These are phyloP conservation scores for Mycena citricolor DNA, from an alignment of 1,284 basidiomycete species.

Conservation along the genomic window DNA sequence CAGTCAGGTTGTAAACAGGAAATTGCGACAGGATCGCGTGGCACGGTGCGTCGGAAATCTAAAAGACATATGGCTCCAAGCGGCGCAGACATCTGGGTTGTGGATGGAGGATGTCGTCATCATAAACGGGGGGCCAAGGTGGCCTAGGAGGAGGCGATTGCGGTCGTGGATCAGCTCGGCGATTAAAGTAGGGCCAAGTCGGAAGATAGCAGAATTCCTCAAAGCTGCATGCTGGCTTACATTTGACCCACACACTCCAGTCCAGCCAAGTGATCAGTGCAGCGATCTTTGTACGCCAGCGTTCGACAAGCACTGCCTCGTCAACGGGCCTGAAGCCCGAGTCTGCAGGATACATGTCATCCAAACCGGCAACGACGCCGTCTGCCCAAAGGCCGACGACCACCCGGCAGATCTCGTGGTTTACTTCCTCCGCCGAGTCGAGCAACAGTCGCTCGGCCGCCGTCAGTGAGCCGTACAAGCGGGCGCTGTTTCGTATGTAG, in stretches of 20 bases:
- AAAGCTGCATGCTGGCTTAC: slow-evolving; percentile 38
- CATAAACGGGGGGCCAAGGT: neutral
- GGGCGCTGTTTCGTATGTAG: slow-evolving; percentile 1
- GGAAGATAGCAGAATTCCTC: slow-evolving; percentile 29
- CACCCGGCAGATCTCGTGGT: slow-evolving; percentile 30
- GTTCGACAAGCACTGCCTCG: slow-evolving; percentile 19
- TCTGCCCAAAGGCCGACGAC: slow-evolving; percentile 28
- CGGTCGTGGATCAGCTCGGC: neutral
- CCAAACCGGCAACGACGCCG: slow-evolving; percentile 15
- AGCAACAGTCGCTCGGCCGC: slow-evolving; percentile 24
- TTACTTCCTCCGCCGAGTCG: slow-evolving; percentile 23
- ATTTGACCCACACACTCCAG: slow-evolving; percentile 46
- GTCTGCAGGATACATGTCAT: slow-evolving; percentile 3
- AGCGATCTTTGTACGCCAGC: slow-evolving; percentile 32
- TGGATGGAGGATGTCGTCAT: slow-evolving; percentile 3
- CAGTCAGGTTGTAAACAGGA: no score
- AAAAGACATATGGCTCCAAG: neutral
- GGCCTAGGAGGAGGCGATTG: neutral
- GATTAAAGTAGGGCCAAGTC: slow-evolving; percentile 10
- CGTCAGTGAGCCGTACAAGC: slow-evolving; percentile 13
- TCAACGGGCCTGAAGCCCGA: no score
- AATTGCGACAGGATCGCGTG: no score
- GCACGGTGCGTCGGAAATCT: no score
- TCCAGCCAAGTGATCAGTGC: slow-evolving; percentile 43
- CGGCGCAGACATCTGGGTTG: slow-evolving; percentile 16